Percentiles rank a stretch among this genome's conserved stretches.
Conservation (phyloP, 257 asterid genomes). For the Jasminum sambac region DNA sequence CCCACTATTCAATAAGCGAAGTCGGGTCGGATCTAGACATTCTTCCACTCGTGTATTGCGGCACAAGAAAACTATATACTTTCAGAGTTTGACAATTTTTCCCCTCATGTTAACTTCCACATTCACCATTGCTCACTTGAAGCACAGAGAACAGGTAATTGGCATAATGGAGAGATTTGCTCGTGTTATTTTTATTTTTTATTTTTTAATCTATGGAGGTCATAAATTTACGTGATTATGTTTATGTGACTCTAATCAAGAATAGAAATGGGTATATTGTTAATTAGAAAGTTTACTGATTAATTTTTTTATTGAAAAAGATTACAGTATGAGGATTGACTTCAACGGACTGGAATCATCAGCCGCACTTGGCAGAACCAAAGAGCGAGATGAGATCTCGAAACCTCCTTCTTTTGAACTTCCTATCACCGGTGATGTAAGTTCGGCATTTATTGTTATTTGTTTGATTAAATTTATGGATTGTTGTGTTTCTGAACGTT, state of each 20-base stretch:
- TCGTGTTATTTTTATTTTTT: not conserved
- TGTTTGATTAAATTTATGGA: not conserved
- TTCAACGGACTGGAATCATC: slow-evolving; percentile 73
- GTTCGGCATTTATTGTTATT: not conserved
- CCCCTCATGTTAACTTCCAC: slow-evolving; percentile 2
- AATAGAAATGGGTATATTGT: too few species aligned
- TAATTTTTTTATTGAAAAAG: slow-evolving; percentile 29
- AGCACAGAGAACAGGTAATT: slow-evolving; percentile 22
- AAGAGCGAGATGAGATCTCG: slow-evolving; percentile 40
- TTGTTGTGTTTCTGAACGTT: not conserved
- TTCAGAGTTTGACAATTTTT: not conserved
- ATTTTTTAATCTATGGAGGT: not conserved
- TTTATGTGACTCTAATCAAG: not conserved
- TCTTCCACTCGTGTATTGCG: slow-evolving; percentile 19
- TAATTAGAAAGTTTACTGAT: slow-evolving; percentile 1
- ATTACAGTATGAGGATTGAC: slow-evolving; percentile 54
- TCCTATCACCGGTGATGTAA: slow-evolving; percentile 65
- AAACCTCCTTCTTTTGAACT: slow-evolving; percentile 60
- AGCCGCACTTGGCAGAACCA: slow-evolving; percentile 44
- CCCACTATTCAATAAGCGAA: not conserved
- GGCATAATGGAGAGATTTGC: not conserved
- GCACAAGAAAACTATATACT: slow-evolving; percentile 30
- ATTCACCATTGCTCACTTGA: slow-evolving; percentile 7
- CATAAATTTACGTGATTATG: too few species aligned
- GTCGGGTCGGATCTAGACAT: not conserved